Conservation (phyloP, 768 basidiomycete species). For the Boletus coccyginus region DNA sequence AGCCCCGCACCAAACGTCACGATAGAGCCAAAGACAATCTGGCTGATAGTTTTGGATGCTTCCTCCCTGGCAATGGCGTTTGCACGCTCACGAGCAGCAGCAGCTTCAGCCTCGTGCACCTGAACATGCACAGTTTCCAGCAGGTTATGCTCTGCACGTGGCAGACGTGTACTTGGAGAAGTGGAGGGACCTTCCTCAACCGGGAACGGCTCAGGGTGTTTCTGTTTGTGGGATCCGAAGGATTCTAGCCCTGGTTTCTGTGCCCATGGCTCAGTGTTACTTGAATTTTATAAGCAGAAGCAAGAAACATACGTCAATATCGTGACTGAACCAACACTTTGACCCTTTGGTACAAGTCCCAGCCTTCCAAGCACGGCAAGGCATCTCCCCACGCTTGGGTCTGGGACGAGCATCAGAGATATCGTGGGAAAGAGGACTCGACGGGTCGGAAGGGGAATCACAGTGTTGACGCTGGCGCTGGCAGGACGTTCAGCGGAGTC, state of each 20-base stretch:
- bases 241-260: conserved; percentile 9
- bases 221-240: not conserved
- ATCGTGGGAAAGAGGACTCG: not conserved
- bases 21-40: conserved; percentile 45
- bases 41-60: conserved; percentile 40
- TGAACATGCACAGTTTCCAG: not conserved
- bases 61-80: conserved; percentile 31
- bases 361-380: conserved; percentile 35
- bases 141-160: not conserved
- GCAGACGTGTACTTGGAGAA: not conserved
- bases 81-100: conserved; percentile 13
- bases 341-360: conserved; percentile 37
- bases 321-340: conserved; percentile 36
- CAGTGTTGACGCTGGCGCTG: not conserved
- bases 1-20: conserved; percentile 51
- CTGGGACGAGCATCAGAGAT: conserved; percentile 18
- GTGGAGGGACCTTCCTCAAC: not conserved
- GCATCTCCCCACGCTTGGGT: conserved; percentile 19
- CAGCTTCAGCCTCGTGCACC: conserved; percentile 13
- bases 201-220: not conserved
- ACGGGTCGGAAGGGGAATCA: not conserved
- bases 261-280: not conserved
- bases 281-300: not conserved
- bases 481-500: not conserved
- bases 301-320: conserved; percentile 25